Evolutionary conservation across 371 early-diverging fungal genomes (phyloP).

Genomic region (Basidiobolus meristosporus): DNA sequence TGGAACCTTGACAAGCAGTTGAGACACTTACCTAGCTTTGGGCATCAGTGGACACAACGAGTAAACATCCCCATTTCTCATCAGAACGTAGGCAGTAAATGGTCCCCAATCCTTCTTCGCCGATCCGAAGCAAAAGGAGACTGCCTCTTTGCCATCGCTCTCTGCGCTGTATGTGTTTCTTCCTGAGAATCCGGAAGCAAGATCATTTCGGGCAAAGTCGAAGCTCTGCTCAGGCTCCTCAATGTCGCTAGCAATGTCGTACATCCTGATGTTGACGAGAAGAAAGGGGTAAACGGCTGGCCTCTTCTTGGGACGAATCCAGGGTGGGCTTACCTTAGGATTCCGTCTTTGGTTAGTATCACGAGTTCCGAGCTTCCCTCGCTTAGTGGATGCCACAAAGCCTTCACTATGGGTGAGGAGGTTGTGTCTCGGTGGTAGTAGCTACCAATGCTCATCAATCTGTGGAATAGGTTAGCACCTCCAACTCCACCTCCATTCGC

Average conservation of each 20-base stretch:
- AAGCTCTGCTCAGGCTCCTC: conserved; percentile 23
- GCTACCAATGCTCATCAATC: too few relatives aligned
- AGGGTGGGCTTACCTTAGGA: too few relatives aligned
- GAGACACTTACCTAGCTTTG: conserved; percentile 12
- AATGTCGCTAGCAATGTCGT: conserved; percentile 15
- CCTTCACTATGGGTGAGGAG: too few relatives aligned
- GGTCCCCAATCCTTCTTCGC: conserved; percentile 19
- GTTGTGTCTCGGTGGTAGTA: too few relatives aligned
- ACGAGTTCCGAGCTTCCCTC: too few relatives aligned
- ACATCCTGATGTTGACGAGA: conserved; percentile 14
- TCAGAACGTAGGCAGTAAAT: conserved; percentile 23
- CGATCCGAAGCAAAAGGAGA: conserved; percentile 26
- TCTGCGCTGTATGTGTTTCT: conserved; percentile 8
- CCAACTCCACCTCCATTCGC: too few relatives aligned
- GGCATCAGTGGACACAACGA: conserved; percentile 30
- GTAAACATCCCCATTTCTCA: conserved; percentile 20
- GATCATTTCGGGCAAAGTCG: conserved; percentile 6
- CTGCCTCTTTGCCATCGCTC: conserved; percentile 15
- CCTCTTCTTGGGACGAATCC: too few relatives aligned
- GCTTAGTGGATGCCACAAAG: too few relatives aligned
- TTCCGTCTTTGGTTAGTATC: too few relatives aligned
- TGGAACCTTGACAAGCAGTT: background rate
- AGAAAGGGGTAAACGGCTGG: too few relatives aligned
- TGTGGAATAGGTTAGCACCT: too few relatives aligned
- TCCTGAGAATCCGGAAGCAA: background rate